These are phyloP conservation scores for Arachis stenosperma DNA, from an alignment of 306 rosid genomes.

Conservation along the genomic window DNA sequence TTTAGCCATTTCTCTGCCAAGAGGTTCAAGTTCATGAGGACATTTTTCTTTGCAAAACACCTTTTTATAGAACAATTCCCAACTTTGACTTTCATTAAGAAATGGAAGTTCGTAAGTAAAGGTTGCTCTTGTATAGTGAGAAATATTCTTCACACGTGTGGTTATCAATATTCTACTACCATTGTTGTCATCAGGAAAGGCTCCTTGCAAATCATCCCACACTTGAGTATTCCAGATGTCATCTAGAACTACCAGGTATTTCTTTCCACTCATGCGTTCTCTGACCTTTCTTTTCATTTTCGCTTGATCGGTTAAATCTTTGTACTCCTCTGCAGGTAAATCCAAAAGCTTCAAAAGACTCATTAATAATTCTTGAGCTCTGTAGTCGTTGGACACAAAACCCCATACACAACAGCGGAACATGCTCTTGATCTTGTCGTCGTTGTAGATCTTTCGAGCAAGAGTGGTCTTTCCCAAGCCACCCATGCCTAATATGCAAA, in stretches of 20 bases:
- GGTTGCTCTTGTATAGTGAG: neutral
- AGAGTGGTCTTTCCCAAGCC: slow-evolving; percentile 42
- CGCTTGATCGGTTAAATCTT: neutral
- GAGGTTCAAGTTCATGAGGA: neutral
- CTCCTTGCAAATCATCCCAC: neutral
- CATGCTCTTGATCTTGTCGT: neutral
- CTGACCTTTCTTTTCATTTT: neutral
- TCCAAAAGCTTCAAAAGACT: neutral
- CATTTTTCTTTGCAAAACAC: slow-evolving; percentile 9
- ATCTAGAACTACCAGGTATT: slow-evolving; percentile 29
- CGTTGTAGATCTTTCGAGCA: slow-evolving; percentile 17
- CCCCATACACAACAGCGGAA: slow-evolving; percentile 20
- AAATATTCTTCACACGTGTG: neutral
- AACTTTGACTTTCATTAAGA: slow-evolving; percentile 1
- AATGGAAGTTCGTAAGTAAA: neutral
- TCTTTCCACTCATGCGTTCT: neutral
- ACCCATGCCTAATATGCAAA: slow-evolving; percentile 30
- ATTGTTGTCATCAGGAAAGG: slow-evolving; percentile 6
- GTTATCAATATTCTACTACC: slow-evolving; percentile 38
- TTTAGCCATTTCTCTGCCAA: neutral
- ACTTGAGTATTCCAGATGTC: neutral
- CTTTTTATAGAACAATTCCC: slow-evolving; percentile 25
- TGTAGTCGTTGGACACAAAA: slow-evolving; percentile 1
- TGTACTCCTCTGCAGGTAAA: neutral
- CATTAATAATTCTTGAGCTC: neutral